These are phyloP conservation scores for Dalbergia oliveri DNA, from an alignment of 306 rosid genomes.

Conservation along the genomic window DNA sequence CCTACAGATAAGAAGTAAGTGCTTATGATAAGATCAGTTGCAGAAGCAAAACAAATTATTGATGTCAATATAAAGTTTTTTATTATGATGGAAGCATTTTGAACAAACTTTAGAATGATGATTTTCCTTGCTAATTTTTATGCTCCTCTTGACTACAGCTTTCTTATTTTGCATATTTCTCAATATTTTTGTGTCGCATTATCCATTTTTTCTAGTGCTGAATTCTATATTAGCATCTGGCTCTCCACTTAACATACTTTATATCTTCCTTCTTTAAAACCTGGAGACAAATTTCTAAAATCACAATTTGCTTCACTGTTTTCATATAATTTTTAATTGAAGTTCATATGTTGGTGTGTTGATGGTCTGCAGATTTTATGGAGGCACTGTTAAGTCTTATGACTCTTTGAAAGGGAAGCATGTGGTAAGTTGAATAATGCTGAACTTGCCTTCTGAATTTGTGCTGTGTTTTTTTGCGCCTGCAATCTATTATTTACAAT, in stretches of 20 bases:
- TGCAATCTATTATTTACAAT: constrained; percentile 25
- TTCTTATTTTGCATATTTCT: constrained; percentile 38
- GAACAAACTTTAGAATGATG: background rate
- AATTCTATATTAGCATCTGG: constrained; percentile 9
- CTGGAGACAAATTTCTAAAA: constrained; percentile 21
- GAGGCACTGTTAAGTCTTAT: constrained; percentile 88
- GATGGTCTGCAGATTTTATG: constrained; percentile 78
- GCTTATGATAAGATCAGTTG: constrained; percentile 35
- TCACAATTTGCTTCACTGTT: background rate
- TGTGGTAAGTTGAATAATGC: constrained; percentile 75
- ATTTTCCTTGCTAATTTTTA: constrained; percentile 4
- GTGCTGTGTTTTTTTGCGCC: constrained; percentile 12
- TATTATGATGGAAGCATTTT: constrained; percentile 32
- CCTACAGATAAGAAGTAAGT: constrained; percentile 93
- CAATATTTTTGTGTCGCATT: constrained; percentile 11
- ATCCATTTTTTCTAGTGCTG: constrained; percentile 14
- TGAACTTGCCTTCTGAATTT: constrained; percentile 39
- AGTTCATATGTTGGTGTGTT: constrained; percentile 41
- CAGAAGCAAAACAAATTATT: constrained; percentile 38
- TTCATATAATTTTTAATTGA: constrained; percentile 12
- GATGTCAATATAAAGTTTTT: constrained; percentile 29
- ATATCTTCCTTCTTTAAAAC: constrained; percentile 22
- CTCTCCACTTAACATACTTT: constrained; percentile 17
- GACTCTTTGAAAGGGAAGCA: constrained; percentile 84
- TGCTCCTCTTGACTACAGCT: constrained; percentile 1